A percentile compares a stretch with the other conserved stretches of the same genome.
Conservation (phyloP, 2,329 filamentous ascomycete genomes). For the Penicillium sp. region DNA sequence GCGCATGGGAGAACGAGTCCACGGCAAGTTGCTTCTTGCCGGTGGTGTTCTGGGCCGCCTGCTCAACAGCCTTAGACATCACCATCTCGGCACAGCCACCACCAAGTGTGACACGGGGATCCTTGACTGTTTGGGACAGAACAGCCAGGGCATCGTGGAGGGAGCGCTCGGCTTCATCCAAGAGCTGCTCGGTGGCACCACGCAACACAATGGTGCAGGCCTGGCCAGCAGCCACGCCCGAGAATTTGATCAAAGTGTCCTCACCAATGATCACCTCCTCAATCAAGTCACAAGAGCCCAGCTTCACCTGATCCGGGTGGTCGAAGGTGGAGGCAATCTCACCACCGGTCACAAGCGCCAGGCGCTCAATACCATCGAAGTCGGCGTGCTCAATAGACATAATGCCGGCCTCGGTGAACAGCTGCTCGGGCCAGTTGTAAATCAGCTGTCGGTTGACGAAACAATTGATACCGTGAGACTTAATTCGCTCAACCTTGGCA, state of each 20-base stretch:
- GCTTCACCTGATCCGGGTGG: slow-evolving; percentile 94
- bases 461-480: slow-evolving; percentile 98
- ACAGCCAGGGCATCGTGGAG: slow-evolving; percentile 95
- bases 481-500: slow-evolving; percentile 98
- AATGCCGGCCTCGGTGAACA: slow-evolving; percentile 96
- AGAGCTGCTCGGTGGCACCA: slow-evolving; percentile 91
- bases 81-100: slow-evolving; percentile 98
- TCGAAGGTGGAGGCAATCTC: slow-evolving; percentile 98
- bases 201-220: slow-evolving; percentile 96
- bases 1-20: slow-evolving; percentile 80
- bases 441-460: slow-evolving; percentile 99
- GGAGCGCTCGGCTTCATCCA: slow-evolving; percentile 95
- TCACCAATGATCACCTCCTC: slow-evolving; percentile 99
- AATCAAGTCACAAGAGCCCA: slow-evolving; percentile 91
- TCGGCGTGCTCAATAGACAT: slow-evolving; percentile 98
- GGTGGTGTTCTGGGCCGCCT: slow-evolving; percentile 86
- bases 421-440: slow-evolving; percentile 99
- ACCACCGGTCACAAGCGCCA: slow-evolving; percentile 92
- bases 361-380: slow-evolving; percentile 94
- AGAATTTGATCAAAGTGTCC: slow-evolving; percentile 96
- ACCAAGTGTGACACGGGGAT: slow-evolving; percentile 89
- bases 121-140: slow-evolving; percentile 91
- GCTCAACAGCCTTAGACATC: slow-evolving; percentile 97
- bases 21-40: slow-evolving; percentile 97
- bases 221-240: slow-evolving; percentile 86